A percentile compares a stretch with the other conserved stretches of the same genome.
phyloP scores from a whole-genome alignment of 148 eudicot genomes.

The Arctostaphylos glauca region DNA sequence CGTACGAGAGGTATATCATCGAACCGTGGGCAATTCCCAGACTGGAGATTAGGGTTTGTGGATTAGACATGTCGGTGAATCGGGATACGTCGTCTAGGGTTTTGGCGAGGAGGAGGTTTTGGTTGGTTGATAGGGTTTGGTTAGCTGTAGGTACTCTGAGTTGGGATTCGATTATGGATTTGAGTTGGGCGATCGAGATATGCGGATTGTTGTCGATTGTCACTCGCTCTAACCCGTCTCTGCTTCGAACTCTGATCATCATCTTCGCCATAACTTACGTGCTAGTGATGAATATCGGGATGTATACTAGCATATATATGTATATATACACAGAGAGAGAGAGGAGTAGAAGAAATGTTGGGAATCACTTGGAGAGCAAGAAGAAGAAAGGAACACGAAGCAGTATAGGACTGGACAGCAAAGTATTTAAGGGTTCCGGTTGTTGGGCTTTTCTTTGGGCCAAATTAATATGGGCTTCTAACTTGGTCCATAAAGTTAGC shows the following conservation, averaged over 20 bases:
- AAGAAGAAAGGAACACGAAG: background rate
- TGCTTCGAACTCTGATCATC: constrained; percentile 84
- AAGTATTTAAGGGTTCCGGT: too few relatives aligned
- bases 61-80: constrained; percentile 62
- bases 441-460: too few relatives aligned
- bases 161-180: constrained; percentile 73
- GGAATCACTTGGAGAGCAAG: constrained; percentile 11
- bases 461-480: too few relatives aligned
- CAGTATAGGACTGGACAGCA: background rate
- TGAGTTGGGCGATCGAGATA: constrained; percentile 60
- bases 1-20: constrained; percentile 53
- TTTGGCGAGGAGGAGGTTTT: constrained; percentile 74
- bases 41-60: constrained; percentile 39
- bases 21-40: constrained; percentile 62
- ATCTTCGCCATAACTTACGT: constrained; percentile 23
- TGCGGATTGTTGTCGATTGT: constrained; percentile 41
- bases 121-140: constrained; percentile 72
- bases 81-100: constrained; percentile 42
- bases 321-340: background rate
- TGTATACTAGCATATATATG: background rate
- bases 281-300: too few relatives aligned
- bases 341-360: background rate
- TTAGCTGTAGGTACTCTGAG: constrained; percentile 55
- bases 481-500: too few relatives aligned
- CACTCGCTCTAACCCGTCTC: constrained; percentile 78